Conservation (phyloP, 2,329 filamentous ascomycete genomes). For the Epichloe hybrida region DNA sequence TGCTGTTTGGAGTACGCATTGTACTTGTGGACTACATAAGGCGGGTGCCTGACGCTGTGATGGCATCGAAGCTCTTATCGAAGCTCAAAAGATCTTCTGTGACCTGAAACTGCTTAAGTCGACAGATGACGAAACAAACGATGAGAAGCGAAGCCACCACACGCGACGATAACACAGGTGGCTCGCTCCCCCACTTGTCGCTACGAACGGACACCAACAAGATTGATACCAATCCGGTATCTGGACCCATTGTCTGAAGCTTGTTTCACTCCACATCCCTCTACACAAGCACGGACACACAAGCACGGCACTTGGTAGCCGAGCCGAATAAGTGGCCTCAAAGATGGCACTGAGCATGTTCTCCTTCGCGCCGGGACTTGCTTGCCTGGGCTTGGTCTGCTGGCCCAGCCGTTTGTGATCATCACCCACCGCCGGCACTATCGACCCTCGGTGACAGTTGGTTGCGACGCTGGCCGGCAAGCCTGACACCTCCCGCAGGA, state of each 20-base stretch:
- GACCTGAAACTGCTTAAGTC: background rate
- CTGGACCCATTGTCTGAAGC: background rate
- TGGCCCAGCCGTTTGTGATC: background rate
- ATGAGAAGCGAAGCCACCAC: background rate
- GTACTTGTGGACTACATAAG: background rate
- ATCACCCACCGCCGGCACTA: background rate
- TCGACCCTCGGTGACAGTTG: background rate
- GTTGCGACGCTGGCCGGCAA: background rate
- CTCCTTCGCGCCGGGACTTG: background rate
- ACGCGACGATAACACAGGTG: background rate
- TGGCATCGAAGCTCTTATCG: background rate
- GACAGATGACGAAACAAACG: too few species aligned
- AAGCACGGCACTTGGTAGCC: constrained; percentile 2
- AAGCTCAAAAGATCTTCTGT: background rate
- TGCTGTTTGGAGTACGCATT: too few species aligned
- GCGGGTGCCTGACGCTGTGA: background rate
- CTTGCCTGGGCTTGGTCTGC: background rate
- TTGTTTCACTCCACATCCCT: background rate
- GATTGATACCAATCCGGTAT: background rate
- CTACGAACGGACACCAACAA: background rate
- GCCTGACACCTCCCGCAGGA: too few species aligned
- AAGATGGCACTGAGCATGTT: background rate
- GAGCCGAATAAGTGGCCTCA: background rate
- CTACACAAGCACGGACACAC: too few species aligned
- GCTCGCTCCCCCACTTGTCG: background rate